phyloP scores from a whole-genome alignment of 352 stramenopile genomes.

The Discostella stelligera region DNA sequence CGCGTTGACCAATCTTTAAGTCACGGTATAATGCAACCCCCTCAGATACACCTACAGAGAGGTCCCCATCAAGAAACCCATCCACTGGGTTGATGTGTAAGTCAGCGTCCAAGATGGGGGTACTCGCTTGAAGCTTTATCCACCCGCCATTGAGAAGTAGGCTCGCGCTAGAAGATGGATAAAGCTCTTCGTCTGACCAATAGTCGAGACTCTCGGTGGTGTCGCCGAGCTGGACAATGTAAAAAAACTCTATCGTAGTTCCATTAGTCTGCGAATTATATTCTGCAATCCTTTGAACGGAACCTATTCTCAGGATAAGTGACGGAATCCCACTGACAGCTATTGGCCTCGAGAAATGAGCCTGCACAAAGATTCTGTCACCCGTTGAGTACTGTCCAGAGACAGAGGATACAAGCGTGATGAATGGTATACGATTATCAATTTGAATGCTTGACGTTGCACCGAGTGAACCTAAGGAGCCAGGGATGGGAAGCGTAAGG shows the following conservation, averaged over 20 bases:
- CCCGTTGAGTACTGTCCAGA: conserved; percentile 39
- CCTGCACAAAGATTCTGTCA: conserved; percentile 45
- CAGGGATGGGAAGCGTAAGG: conserved; percentile 42
- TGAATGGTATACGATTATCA: conserved; percentile 52
- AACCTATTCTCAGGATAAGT: conserved; percentile 48
- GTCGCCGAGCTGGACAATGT: conserved; percentile 62
- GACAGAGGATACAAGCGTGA: conserved; percentile 34
- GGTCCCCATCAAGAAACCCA: conserved; percentile 54
- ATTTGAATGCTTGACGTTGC: conserved; percentile 45
- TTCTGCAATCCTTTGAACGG: conserved; percentile 48
- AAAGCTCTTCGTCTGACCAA: conserved; percentile 49
- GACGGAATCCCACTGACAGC: conserved; percentile 45
- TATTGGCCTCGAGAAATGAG: conserved; percentile 57
- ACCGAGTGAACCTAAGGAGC: conserved; percentile 35
- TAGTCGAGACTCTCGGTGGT: conserved; percentile 53
- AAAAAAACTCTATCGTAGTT: conserved; percentile 52
- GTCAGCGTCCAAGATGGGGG: conserved; percentile 57
- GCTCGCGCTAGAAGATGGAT: conserved; percentile 48
- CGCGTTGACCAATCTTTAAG: conserved; percentile 62
- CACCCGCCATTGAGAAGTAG: conserved; percentile 54
- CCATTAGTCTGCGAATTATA: conserved; percentile 55
- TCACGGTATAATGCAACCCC: conserved; percentile 54
- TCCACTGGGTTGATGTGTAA: conserved; percentile 61
- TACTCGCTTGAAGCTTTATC: conserved; percentile 40
- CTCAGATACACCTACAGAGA: conserved; percentile 32